Percentiles rank a stretch among this genome's conserved stretches.
Conservation (phyloP, 768 basidiomycete species). For the Amanita rubescens region DNA sequence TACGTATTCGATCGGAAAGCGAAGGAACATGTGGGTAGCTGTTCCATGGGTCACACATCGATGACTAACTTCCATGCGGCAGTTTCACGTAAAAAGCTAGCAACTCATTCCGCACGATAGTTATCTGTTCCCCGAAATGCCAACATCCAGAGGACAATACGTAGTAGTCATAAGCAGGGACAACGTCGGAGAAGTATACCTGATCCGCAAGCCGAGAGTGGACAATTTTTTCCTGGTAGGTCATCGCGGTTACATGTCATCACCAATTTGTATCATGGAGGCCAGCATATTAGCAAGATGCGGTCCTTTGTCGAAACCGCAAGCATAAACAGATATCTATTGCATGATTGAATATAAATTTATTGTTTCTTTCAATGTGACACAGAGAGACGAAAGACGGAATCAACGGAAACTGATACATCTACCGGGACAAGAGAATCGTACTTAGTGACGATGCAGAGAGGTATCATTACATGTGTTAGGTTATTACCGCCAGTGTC, state of each 20-base stretch:
- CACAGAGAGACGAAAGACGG: too few relatives aligned
- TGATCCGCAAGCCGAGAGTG: not conserved
- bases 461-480: too few relatives aligned
- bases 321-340: too few relatives aligned
- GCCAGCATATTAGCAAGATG: not conserved
- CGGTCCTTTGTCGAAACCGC: not conserved
- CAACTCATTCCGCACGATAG: not conserved
- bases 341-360: too few relatives aligned
- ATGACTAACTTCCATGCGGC: not conserved
- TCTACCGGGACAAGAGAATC: too few relatives aligned
- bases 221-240: not conserved
- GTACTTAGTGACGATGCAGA: too few relatives aligned
- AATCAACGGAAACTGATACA: too few relatives aligned
- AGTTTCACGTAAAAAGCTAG: not conserved
- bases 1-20: not conserved
- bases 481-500: too few relatives aligned
- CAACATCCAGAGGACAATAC: not conserved
- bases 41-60: not conserved
- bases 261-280: not conserved
- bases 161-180: not conserved
- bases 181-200: not conserved
- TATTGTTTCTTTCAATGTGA: too few relatives aligned
- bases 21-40: not conserved
- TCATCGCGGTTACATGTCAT: not conserved
- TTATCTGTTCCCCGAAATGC: not conserved